Percentiles rank a stretch among this genome's conserved stretches.
These are phyloP conservation scores for Phytophthora rubi DNA, from an alignment of 352 stramenopile genomes.

Conservation along the genomic window DNA sequence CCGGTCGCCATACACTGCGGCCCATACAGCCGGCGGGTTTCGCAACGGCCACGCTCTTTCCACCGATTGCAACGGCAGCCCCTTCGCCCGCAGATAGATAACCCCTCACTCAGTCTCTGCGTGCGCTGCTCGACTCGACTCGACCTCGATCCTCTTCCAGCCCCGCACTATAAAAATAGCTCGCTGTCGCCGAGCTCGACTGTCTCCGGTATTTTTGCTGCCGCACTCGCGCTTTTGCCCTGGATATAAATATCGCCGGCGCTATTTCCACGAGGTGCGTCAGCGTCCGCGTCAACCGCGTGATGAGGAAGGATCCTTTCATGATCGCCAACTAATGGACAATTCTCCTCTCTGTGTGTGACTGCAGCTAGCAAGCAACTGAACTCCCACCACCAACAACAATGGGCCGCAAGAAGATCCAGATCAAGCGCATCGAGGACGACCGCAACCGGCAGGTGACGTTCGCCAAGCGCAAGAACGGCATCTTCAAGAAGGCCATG, in stretches of 20 bases:
- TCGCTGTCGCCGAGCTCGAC: conserved; percentile 13
- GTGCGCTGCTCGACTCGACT: no score
- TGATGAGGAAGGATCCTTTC: conserved; percentile 19
- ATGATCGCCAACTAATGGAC: neutral
- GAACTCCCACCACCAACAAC: conserved; percentile 5
- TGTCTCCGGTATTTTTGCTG: conserved; percentile 32
- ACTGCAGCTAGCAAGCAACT: conserved; percentile 7
- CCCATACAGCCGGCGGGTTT: conserved; percentile 22
- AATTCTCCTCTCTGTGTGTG: neutral
- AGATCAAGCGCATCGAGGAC: conserved; percentile 89
- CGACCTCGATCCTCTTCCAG: neutral
- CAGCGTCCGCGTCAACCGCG: conserved; percentile 20
- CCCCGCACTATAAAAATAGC: conserved; percentile 49
- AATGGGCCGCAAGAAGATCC: conserved; percentile 91
- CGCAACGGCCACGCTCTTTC: conserved; percentile 37
- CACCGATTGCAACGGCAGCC: conserved; percentile 44
- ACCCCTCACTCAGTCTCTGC: conserved; percentile 12
- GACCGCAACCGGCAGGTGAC: conserved; percentile 87
- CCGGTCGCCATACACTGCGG: neutral
- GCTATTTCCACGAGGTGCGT: conserved; percentile 41
- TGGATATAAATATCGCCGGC: conserved; percentile 39
- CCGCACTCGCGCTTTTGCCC: conserved; percentile 35
- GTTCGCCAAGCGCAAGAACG: conserved; percentile 86
- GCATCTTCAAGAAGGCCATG: conserved; percentile 90
- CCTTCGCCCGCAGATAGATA: conserved; percentile 35